Evolutionary conservation across 257 asterid genomes (phyloP), one percentile per base, ranked within the genome.

Genomic region (Thymus quinquecostatus): DNA sequence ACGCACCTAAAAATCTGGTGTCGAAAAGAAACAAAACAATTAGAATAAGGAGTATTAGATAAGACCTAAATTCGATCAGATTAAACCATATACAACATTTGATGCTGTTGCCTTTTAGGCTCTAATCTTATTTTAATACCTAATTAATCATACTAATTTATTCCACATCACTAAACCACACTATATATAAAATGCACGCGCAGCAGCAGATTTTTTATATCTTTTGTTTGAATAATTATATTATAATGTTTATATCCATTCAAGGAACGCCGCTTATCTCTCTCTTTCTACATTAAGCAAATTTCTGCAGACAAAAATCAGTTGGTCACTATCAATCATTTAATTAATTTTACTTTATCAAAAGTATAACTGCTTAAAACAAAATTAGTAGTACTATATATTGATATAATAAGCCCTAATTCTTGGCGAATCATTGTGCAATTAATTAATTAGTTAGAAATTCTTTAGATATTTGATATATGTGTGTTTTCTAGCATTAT

Each of bases 281-380:
- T 32, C 33, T 41, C 66, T 82, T 84, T 82, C 82, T 44, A 68
- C 75, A 61, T 79, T 27, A 48, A 77, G 82, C 71, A 67, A 66
- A 29, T 5, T 49, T 66, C 68, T 43, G 70, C 60, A 60, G 75
- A 69, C 72, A 65, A 66, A 75, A 21, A 41, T 54, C 4, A 63
- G 68, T 63, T 63, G 63, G 54, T 51, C 60, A 4, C 61, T 5
- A 41, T 41, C 43, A 61, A 28, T 38, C 48, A 41, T 41, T 5
- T 8, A 6, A 29, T 10, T 38, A 38, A 44, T 3, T 60, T 60
- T 57, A 2, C 41, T 60, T 71, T 71, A 48, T 2, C 0, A 47
- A 40, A 45, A 7, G 8, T 36, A 38, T 36, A 50, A 44, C 5
- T 70, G 45, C 30, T 45, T 13, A n/a, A 60, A 36, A 14, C 6